A percentile compares a stretch with the other conserved stretches of the same genome.
Evolutionary conservation across 2,329 filamentous ascomycete genomes (phyloP).

Genomic region (Cercospora sp.): DNA sequence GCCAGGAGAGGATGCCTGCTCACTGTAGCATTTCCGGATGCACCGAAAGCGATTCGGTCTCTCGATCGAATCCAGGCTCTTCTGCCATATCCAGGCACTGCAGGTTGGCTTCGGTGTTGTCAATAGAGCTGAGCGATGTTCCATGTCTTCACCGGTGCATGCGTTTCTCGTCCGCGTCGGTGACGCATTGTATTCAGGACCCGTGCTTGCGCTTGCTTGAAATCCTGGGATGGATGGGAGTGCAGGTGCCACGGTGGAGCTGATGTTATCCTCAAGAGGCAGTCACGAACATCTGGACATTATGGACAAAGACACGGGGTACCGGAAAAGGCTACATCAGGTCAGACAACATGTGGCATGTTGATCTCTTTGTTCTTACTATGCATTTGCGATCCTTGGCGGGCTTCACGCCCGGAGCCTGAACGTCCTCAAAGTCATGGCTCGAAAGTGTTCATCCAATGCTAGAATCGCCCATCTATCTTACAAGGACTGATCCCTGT

Average conservation of each 20-base stretch:
- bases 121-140: not conserved
- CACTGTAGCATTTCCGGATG: not conserved
- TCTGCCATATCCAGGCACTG: not conserved
- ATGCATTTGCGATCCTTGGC: not conserved
- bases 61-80: not conserved
- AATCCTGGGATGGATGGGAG: too few relatives aligned
- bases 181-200: not conserved
- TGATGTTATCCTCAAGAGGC: not conserved
- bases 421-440: not conserved
- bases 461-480: not conserved
- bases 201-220: not conserved
- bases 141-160: not conserved
- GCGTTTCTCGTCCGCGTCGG: not conserved
- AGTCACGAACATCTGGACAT: not conserved
- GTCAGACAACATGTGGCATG: not conserved
- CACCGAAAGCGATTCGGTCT: not conserved
- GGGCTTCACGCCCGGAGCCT: not conserved
- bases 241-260: not conserved
- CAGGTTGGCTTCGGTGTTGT: not conserved
- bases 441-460: not conserved
- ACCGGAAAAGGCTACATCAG: not conserved
- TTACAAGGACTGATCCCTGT: not conserved
- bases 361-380: not conserved
- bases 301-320: not conserved
- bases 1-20: too few relatives aligned